A percentile compares a stretch with the other conserved stretches of the same genome.
Evolutionary conservation across 2,329 filamentous ascomycete species (phyloP).

Genomic region (Beauveria rudraprayagi): DNA sequence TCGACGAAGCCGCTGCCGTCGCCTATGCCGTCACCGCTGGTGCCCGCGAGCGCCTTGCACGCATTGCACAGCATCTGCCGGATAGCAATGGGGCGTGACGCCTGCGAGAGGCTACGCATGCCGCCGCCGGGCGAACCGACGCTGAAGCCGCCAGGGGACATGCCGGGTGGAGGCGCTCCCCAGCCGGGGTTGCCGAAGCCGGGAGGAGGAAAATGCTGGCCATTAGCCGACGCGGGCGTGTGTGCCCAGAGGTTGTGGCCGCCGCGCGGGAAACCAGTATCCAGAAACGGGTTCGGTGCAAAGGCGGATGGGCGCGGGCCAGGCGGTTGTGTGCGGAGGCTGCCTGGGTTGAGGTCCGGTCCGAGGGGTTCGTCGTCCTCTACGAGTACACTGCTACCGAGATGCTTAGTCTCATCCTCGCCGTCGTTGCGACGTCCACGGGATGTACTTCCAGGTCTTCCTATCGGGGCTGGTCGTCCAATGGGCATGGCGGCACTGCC

Average conservation of each 20-base stretch:
- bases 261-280: conserved; percentile 29
- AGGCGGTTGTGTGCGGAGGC: conserved; percentile 42
- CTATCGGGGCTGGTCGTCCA: conserved; percentile 76
- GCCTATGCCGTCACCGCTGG: conserved; percentile 17
- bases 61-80: conserved; percentile 69
- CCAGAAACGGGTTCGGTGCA: conserved; percentile 33
- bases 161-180: conserved; percentile 23
- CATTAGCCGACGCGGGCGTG: conserved; percentile 19
- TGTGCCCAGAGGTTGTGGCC: conserved; percentile 35
- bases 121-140: conserved; percentile 26
- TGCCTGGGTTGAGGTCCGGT: conserved; percentile 22
- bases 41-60: conserved; percentile 54
- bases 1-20: conserved; percentile 60
- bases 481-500: conserved; percentile 61
- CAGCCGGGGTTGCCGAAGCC: conserved; percentile 36
- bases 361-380: conserved; percentile 58
- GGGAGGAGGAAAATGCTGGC: conserved; percentile 36
- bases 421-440: conserved; percentile 46
- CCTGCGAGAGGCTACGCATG: conserved; percentile 36
- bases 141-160: conserved; percentile 27
- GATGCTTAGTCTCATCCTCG: conserved; percentile 67
- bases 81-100: conserved; percentile 55
- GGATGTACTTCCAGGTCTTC: conserved; percentile 69
- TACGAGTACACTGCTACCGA: conserved; percentile 85
- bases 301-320: conserved; percentile 36